Percentiles rank a stretch among this genome's conserved stretches.
phyloP scores from a whole-genome alignment of 768 basidiomycete species.

The Russula vinacea region DNA sequence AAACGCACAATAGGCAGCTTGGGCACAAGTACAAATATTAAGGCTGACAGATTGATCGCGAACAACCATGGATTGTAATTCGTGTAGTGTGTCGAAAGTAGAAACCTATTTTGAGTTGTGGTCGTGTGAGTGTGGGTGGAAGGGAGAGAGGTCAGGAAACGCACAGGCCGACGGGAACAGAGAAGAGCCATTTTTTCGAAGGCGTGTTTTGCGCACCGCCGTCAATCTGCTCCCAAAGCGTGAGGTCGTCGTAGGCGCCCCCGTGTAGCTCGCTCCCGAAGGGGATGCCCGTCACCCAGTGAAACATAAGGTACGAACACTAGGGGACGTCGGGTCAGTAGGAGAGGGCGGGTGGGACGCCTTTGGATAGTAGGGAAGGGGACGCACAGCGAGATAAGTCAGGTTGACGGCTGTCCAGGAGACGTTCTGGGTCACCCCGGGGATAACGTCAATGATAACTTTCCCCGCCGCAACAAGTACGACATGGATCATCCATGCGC shows the following conservation, averaged over 20 bases:
- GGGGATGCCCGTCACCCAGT: conserved; percentile 95
- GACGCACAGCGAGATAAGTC: conserved; percentile 80
- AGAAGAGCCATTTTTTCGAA: conserved; percentile 94
- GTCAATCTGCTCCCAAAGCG: conserved; percentile 99
- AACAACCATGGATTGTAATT: conserved; percentile 95
- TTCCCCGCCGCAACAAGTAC: conserved; percentile 89
- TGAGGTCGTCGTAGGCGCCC: conserved; percentile 96
- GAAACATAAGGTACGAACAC: conserved; percentile 94
- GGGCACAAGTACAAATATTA: conserved; percentile 81
- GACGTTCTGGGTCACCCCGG: conserved; percentile 89
- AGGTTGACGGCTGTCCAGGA: conserved; percentile 96
- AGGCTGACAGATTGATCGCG: conserved; percentile 80
- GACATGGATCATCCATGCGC: conserved; percentile 97
- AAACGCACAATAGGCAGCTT: conserved; percentile 86
- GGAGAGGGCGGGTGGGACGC: background rate
- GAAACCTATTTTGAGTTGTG: conserved; percentile 50
- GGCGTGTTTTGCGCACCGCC: conserved; percentile 98
- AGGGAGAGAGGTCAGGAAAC: conserved; percentile 35
- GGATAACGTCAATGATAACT: conserved; percentile 88
- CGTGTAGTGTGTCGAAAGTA: conserved; percentile 97
- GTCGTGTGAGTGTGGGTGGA: conserved; percentile 22
- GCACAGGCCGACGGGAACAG: conserved; percentile 84
- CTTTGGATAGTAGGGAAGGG: conserved; percentile 1
- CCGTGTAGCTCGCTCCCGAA: conserved; percentile 84
- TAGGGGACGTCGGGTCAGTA: conserved; percentile 3